Conservation (phyloP, 768 basidiomycete genomes). For the Pleurotus salmoneostramineus region DNA sequence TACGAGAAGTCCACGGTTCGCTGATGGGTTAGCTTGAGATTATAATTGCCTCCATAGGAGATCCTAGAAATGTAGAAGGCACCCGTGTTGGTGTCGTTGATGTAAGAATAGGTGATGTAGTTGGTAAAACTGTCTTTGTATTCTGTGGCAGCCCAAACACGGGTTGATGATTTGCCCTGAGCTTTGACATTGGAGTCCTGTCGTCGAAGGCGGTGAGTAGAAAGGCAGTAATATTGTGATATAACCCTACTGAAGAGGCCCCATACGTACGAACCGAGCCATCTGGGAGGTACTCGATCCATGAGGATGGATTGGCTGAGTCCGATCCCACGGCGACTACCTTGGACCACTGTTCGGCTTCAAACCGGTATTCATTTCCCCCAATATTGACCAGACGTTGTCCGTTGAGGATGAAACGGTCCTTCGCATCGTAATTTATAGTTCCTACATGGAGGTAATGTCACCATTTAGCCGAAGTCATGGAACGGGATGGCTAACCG, state of each 20-base stretch:
- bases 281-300: conserved; percentile 10
- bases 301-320: conserved; percentile 8
- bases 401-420: conserved; percentile 9
- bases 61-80: not conserved
- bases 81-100: not conserved
- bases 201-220: no score
- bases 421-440: conserved; percentile 10
- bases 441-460: not conserved
- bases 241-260: not conserved
- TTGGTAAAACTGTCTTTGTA: conserved; percentile 7
- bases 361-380: conserved; percentile 10
- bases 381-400: conserved; percentile 9
- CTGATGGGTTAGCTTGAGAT: not conserved
- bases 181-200: conserved; percentile 12
- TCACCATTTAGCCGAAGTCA: not conserved
- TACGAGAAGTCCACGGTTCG: not conserved
- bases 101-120: conserved; percentile 7
- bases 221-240: no score
- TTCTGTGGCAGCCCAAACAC: conserved; percentile 10
- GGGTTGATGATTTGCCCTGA: conserved; percentile 5
- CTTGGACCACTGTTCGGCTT: conserved; percentile 11
- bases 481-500: not conserved
- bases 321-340: conserved; percentile 4
- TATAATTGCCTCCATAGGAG: not conserved
- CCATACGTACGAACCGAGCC: conserved; percentile 8